Base-by-base conservation (phyloP, 2,329 filamentous ascomycete species). In the Colletotrichum melonis region DNA sequence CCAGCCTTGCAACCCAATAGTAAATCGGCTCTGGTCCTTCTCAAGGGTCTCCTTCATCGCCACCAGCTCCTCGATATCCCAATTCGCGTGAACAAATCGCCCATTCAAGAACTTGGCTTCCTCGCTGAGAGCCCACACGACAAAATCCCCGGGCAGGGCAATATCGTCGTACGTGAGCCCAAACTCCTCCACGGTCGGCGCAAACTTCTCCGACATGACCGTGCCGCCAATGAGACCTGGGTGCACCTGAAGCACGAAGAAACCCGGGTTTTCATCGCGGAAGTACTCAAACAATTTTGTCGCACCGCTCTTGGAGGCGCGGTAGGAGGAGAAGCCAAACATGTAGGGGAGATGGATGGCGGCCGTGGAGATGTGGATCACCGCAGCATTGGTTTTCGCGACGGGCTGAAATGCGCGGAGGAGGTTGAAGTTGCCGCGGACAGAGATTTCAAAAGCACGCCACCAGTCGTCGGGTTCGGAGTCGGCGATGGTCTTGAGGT, bases 11-110 rank as follows among this genome's bases (percentile, higher is more conserved):
- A 76, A 5, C 12, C 69, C 69, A 6, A 76, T 66, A 1, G 68
- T 75, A 30, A 74, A 76, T 11, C 63, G 32, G 8, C 46, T 26
- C 16, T 19, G n/a, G 12, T 76, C 66, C 1, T 32, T 64, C n/a
- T 72, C 65, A 30, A 77, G 19, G 11, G 59, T 59, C 2, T 38
- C 74, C 32, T 63, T 69, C 32, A 73, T 65, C 38, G 63, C 69
- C 76, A 85, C 84, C 30, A 89, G 79, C 75, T 88, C 87, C 32
- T 86, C 82, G 0, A 88, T 82, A 77, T 89, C 88, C 87, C 86
- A 89, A n/a, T 85, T 85, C 11, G 82, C 81, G 82, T 84, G 88
- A 1, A 88, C 76, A 19, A 85, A 84, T 35, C 84, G 85, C 1
- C 83, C 80, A 46, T 82, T 84, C 52, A 89, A 74, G 72, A 88